Evolutionary conservation across 1,139 yeast species (phyloP).

Genomic region (Taphrina wiesneri): DNA sequence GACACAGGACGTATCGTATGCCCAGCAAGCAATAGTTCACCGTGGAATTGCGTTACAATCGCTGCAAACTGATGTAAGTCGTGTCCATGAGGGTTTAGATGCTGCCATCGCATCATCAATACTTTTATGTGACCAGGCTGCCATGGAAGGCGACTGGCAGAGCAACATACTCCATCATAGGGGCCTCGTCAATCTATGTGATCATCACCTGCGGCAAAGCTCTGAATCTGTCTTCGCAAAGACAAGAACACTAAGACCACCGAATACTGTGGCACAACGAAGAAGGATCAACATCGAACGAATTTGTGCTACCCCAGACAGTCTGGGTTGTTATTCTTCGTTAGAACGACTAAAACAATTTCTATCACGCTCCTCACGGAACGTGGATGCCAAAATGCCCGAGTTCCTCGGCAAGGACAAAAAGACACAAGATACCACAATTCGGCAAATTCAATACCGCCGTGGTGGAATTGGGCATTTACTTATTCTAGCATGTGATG

Average conservation of each 20-base stretch:
- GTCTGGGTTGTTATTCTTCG: constrained; percentile 1
- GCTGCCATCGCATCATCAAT: constrained; percentile 28
- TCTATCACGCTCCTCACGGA: background rate
- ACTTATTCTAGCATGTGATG: constrained; percentile 16
- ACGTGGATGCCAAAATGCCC: background rate
- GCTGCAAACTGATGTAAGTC: constrained; percentile 14
- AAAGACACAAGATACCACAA: background rate
- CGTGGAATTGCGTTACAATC: constrained; percentile 25
- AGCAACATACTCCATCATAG: constrained; percentile 23
- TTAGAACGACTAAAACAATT: background rate
- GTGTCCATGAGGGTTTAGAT: background rate
- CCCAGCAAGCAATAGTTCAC: constrained; percentile 2
- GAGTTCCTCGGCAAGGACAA: constrained; percentile 12
- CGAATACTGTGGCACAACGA: background rate
- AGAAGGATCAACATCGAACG: background rate
- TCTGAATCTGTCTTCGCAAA: background rate
- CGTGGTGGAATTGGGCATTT: constrained; percentile 27
- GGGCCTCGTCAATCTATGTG: constrained; percentile 14
- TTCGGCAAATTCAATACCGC: background rate
- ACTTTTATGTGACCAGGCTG: constrained; percentile 26
- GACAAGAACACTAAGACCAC: background rate
- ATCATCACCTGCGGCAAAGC: background rate
- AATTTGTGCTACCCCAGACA: constrained; percentile 2
- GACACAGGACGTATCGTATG: background rate
- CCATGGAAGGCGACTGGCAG: constrained; percentile 30